Percentiles rank a stretch among this genome's conserved stretches.
Conservation (phyloP, 2,329 filamentous ascomycete species). For the Penicillium sp. region DNA sequence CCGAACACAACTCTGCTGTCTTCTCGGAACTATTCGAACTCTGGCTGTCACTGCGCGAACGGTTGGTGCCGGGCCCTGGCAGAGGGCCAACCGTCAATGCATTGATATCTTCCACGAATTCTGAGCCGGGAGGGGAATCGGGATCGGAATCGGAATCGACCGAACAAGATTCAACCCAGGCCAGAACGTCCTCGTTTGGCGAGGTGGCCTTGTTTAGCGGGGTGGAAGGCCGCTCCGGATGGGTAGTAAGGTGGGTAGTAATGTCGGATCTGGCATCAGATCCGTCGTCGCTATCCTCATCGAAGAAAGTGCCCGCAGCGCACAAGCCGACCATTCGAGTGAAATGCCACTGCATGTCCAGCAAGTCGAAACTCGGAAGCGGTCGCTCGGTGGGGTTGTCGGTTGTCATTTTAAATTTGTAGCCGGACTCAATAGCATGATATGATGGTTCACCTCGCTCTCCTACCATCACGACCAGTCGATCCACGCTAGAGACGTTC, state of each 20-base stretch:
- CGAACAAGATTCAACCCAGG: neutral
- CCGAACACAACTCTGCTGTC: neutral
- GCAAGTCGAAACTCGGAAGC: conserved; percentile 13
- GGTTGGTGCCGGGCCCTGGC: neutral
- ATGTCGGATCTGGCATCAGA: neutral
- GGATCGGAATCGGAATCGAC: neutral
- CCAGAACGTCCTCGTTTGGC: neutral
- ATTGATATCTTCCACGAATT: neutral
- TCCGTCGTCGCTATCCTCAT: neutral
- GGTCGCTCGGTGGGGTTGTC: conserved; percentile 4
- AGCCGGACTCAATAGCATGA: conserved; percentile 7
- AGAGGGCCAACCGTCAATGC: neutral
- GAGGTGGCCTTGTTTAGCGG: too few relatives aligned
- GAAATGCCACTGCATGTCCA: conserved; percentile 19
- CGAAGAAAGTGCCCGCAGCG: neutral
- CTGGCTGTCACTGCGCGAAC: neutral
- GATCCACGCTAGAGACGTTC: neutral
- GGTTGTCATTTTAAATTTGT: conserved; percentile 6
- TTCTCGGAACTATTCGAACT: neutral
- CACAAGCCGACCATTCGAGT: conserved; percentile 9
- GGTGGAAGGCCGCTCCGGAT: neutral
- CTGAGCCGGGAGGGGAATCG: neutral
- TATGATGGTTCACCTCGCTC: neutral
- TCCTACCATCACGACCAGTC: neutral
- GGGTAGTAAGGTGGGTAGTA: neutral